Evolutionary conservation across 768 basidiomycete species (phyloP).

Genomic region (Lactarius quietus): DNA sequence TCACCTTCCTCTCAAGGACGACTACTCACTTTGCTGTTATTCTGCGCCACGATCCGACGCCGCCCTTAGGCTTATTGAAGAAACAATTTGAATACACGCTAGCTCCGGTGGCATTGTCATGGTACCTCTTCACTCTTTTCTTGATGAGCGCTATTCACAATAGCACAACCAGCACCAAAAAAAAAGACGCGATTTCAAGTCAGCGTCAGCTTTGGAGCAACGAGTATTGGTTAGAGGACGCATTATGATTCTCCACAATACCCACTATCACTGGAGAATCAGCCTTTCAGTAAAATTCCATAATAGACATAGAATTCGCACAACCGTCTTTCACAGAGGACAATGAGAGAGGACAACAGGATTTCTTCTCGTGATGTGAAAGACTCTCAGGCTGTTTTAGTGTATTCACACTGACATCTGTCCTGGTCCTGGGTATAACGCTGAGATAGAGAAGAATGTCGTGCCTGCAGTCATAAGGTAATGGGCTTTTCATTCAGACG

Average conservation of each 20-base stretch:
- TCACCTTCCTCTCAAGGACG: conserved; percentile 15
- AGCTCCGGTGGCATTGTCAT: background rate
- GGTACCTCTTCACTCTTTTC: background rate
- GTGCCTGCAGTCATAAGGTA: no score
- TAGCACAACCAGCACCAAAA: background rate
- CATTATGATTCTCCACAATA: background rate
- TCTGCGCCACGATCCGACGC: conserved; percentile 22
- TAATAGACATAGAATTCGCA: background rate
- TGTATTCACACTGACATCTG: background rate
- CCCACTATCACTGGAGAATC: background rate
- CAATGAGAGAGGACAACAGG: background rate
- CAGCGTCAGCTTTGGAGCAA: background rate
- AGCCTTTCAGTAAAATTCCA: background rate
- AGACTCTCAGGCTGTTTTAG: background rate
- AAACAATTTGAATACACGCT: conserved; percentile 5
- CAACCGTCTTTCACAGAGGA: background rate
- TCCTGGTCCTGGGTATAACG: background rate
- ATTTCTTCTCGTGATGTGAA: background rate
- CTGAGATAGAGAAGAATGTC: no score
- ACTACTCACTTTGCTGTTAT: conserved; percentile 16
- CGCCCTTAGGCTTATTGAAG: conserved; percentile 18
- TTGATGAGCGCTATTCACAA: background rate
- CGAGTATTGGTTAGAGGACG: background rate
- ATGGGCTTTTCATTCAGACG: no score
- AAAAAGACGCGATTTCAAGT: background rate